Evolutionary conservation across 345 rosid species (phyloP), one percentile per base, ranked within the genome.

Genomic region (Cardamine chenopodiifolia): DNA sequence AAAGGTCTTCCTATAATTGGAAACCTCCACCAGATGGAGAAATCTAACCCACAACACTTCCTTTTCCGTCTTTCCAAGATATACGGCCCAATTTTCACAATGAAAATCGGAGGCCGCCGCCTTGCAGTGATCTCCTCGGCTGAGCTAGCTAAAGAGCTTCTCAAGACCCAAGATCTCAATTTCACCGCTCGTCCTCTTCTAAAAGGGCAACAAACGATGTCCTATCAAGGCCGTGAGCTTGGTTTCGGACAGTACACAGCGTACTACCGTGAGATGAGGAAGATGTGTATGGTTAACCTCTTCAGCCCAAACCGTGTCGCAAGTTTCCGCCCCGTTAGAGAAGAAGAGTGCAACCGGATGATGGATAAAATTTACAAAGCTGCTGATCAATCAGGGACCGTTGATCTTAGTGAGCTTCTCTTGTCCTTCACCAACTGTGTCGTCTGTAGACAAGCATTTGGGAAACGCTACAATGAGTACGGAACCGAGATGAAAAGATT

Each of bases 381-480:
- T 6, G 78, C 78, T 0, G 78, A 74, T 26, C 67, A 66, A 35
- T 74, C 78, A 35, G 72, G 54, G 12, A 74, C 72, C 25, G 67
- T 74, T 66, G 78, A 74, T 15, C 57, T 74, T 13, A 74, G 72
- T 58, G 78, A 74, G 72, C 72, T 74, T 35, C 53, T 66, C 31
- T 74, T 74, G 61, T 57, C 78, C 7, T 74, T 74, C 61, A 74
- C 78, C 15, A 74, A 74, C 60, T 74, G 78, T 37, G 78, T 74
- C 4, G 78, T 74, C 4, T 74, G 78, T n/a, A 74, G 78, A 67
- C 78, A 74, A 74, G 78, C 72, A 14, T 80, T 80, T 37, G 84
- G 86, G 15, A 76, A 69, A 23, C 73, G 79, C 8, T 81, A 79
- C 37, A 81, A 73, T 9, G 86, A 81, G 62, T 80, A 79, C 18